Conservation (phyloP, 1,139 yeast species). For the Hansenula lynferdii region DNA sequence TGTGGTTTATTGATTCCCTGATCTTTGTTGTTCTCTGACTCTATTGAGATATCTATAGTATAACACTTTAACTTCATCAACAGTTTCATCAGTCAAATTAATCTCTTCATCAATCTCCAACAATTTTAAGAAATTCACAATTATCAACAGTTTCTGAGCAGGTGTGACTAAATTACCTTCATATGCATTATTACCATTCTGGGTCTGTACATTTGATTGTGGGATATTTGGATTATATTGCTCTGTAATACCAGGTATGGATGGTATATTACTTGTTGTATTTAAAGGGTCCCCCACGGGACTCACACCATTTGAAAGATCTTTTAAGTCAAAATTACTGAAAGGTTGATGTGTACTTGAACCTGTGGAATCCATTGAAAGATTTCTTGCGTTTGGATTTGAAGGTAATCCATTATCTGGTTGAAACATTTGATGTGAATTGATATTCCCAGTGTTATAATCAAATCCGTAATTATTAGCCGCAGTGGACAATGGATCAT, state of each 20-base stretch:
- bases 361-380: background rate
- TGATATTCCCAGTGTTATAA: background rate
- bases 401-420: background rate
- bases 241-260: too few species aligned
- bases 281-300: background rate
- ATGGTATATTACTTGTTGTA: too few species aligned
- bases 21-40: conserved; percentile 1
- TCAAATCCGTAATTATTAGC: background rate
- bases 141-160: conserved; percentile 4
- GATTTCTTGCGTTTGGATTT: background rate
- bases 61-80: background rate
- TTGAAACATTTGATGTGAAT: background rate
- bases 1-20: too few species aligned
- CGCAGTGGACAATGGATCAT: background rate
- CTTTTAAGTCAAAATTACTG: background rate
- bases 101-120: background rate
- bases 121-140: conserved; percentile 6
- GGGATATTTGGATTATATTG: too few species aligned
- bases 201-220: too few species aligned
- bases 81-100: background rate
- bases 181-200: background rate
- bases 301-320: background rate
- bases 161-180: too few species aligned
- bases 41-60: conserved; percentile 1
- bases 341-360: conserved; percentile 1